Evolutionary conservation across 768 basidiomycete species (phyloP).

Genomic region (Mycena pura): DNA sequence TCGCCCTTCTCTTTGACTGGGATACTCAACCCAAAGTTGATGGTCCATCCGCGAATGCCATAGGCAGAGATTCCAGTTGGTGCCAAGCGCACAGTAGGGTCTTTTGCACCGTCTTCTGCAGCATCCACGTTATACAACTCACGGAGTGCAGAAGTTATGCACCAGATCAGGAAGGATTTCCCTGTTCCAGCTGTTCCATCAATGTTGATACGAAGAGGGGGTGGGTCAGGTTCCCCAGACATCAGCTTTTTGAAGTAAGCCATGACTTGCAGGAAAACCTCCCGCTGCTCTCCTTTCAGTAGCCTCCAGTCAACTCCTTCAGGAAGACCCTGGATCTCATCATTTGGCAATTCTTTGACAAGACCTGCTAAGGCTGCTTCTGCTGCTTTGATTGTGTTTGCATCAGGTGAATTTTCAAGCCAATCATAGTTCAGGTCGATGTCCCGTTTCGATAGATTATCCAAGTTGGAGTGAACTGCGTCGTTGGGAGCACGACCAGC

Average conservation of each 20-base stretch:
- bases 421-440: constrained; percentile 33
- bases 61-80: constrained; percentile 36
- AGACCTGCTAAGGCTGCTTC: constrained; percentile 25
- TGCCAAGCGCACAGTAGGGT: constrained; percentile 29
- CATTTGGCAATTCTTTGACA: constrained; percentile 30
- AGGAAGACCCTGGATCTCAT: constrained; percentile 31
- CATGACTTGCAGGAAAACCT: constrained; percentile 23
- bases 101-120: constrained; percentile 16
- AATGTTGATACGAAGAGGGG: constrained; percentile 29
- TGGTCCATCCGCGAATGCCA: constrained; percentile 33
- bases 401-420: constrained; percentile 22
- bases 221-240: constrained; percentile 1
- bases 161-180: constrained; percentile 35
- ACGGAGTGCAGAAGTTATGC: constrained; percentile 28
- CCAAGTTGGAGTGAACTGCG: constrained; percentile 15
- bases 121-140: constrained; percentile 13
- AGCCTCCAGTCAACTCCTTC: constrained; percentile 11
- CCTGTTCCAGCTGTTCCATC: constrained; percentile 39
- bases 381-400: constrained; percentile 10
- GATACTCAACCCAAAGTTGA: constrained; percentile 25
- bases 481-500: constrained; percentile 25
- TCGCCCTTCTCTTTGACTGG: constrained; percentile 16
- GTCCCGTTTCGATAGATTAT: constrained; percentile 25
- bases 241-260: constrained; percentile 19
- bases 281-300: constrained; percentile 17